phyloP scores from a whole-genome alignment of 2,329 filamentous ascomycete genomes.

The Lasiodiplodia hormozganensis region DNA sequence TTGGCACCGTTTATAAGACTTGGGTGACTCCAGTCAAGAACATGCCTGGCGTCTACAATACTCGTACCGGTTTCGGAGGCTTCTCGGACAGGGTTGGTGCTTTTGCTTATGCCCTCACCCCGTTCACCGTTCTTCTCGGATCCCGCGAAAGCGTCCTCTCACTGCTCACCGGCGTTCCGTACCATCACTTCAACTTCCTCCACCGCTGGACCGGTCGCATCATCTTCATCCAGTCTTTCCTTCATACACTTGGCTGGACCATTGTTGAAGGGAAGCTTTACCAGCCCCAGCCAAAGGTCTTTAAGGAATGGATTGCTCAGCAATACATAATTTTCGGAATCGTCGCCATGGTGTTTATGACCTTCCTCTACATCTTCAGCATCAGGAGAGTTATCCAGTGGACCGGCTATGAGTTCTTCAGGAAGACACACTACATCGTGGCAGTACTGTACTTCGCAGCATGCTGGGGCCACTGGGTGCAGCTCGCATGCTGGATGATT shows the following conservation, averaged over 20 bases:
- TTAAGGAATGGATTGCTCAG: slow-evolving; percentile 64
- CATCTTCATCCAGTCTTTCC: slow-evolving; percentile 69
- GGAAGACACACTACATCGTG: slow-evolving; percentile 75
- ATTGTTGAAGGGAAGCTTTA: slow-evolving; percentile 72
- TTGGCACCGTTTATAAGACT: slow-evolving; percentile 70
- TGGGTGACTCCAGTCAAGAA: slow-evolving; percentile 74
- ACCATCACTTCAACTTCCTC: slow-evolving; percentile 79
- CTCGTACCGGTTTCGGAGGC: slow-evolving; percentile 68
- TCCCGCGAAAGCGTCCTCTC: slow-evolving; percentile 74
- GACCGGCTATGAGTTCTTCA: slow-evolving; percentile 80
- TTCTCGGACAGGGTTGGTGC: slow-evolving; percentile 74
- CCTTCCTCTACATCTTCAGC: slow-evolving; percentile 67
- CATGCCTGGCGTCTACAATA: slow-evolving; percentile 64
- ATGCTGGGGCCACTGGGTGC: slow-evolving; percentile 76
- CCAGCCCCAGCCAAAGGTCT: slow-evolving; percentile 71
- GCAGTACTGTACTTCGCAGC: slow-evolving; percentile 78
- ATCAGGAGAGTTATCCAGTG: slow-evolving; percentile 65
- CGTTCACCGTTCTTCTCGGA: slow-evolving; percentile 71
- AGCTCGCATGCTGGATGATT: slow-evolving; percentile 72
- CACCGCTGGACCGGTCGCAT: slow-evolving; percentile 79
- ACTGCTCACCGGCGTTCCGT: slow-evolving; percentile 73
- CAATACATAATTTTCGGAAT: slow-evolving; percentile 76
- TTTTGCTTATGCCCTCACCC: slow-evolving; percentile 76
- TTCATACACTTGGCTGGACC: slow-evolving; percentile 77
- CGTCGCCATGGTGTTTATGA: slow-evolving; percentile 70